Evolutionary conservation across 2,329 filamentous ascomycete species (phyloP).

Genomic region (Lachnellula subtilissima): DNA sequence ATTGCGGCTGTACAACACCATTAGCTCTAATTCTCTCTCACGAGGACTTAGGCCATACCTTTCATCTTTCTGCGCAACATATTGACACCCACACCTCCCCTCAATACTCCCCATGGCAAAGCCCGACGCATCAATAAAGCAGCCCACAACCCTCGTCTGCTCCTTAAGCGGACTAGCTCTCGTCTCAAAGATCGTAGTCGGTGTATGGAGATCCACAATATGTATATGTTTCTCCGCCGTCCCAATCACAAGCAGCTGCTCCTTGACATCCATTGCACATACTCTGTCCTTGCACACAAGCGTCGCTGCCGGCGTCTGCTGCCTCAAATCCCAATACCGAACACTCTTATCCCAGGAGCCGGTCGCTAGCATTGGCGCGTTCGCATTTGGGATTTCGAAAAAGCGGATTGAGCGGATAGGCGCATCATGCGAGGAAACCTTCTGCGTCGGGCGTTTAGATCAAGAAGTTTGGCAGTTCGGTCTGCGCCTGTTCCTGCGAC

Average conservation of each 20-base stretch:
- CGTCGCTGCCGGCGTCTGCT: constrained; percentile 55
- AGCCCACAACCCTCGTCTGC: constrained; percentile 90
- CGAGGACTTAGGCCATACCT: constrained; percentile 41
- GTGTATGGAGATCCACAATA: constrained; percentile 81
- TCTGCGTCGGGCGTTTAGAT: constrained; percentile 58
- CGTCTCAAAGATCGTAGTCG: constrained; percentile 85
- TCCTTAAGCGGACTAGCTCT: constrained; percentile 90
- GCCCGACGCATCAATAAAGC: constrained; percentile 81
- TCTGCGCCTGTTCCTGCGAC: constrained; percentile 80
- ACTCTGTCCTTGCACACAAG: constrained; percentile 67
- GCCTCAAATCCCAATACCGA: constrained; percentile 78
- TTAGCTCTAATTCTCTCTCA: background rate
- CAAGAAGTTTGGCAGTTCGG: constrained; percentile 81
- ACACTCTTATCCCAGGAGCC: constrained; percentile 86
- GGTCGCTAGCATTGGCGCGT: constrained; percentile 77
- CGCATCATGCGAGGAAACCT: constrained; percentile 77
- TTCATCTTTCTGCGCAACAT: constrained; percentile 88
- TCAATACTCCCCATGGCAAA: constrained; percentile 94
- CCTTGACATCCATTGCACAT: constrained; percentile 84
- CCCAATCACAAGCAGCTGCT: constrained; percentile 80
- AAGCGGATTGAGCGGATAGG: constrained; percentile 72
- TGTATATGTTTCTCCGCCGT: constrained; percentile 93
- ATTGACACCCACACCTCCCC: constrained; percentile 85
- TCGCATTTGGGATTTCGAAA: constrained; percentile 58
- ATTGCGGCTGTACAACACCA: constrained; percentile 55